Percentiles rank a stretch among this genome's conserved stretches.
Evolutionary conservation across 805 yeast genomes (phyloP).

Genomic region (Pichia ethanolica): DNA sequence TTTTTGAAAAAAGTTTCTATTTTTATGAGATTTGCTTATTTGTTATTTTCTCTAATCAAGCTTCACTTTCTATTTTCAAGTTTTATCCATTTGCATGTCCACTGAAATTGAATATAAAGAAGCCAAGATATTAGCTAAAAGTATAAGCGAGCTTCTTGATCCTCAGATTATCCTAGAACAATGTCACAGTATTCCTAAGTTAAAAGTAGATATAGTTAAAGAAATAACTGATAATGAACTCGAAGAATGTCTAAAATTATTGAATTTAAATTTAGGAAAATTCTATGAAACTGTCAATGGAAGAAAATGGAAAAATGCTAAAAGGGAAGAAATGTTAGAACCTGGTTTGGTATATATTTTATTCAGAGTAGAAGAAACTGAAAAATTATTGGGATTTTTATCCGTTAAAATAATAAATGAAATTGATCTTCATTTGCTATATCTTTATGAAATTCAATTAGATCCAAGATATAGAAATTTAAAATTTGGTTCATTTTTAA

Average conservation of each 20-base stretch:
- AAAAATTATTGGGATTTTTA: slow-evolving; percentile 33
- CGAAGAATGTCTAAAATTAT: slow-evolving; percentile 14
- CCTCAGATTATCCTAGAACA: too few relatives aligned
- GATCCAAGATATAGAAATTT: slow-evolving; percentile 27
- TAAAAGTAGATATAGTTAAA: neutral
- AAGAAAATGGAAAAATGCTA: slow-evolving; percentile 34
- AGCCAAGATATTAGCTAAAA: neutral
- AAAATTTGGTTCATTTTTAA: slow-evolving; percentile 34
- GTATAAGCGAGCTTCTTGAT: too few relatives aligned
- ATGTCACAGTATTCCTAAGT: neutral
- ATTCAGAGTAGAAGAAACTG: slow-evolving; percentile 14
- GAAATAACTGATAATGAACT: neutral
- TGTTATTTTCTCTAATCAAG: too few relatives aligned
- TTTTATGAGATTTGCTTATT: too few relatives aligned
- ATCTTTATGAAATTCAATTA: slow-evolving; percentile 53
- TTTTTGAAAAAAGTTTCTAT: too few relatives aligned
- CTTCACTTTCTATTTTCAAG: too few relatives aligned
- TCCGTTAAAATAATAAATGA: slow-evolving; percentile 40
- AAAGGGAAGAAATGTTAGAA: slow-evolving; percentile 39
- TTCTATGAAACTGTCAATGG: slow-evolving; percentile 27
- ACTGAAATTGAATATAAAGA: neutral
- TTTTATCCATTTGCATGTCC: neutral
- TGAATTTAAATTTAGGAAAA: slow-evolving; percentile 23
- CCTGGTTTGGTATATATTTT: slow-evolving; percentile 38
- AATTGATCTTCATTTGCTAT: slow-evolving; percentile 33